Evolutionary conservation across 805 yeast species (phyloP), one percentile per base, ranked within the genome.

Genomic region (Starmerella vitae): DNA sequence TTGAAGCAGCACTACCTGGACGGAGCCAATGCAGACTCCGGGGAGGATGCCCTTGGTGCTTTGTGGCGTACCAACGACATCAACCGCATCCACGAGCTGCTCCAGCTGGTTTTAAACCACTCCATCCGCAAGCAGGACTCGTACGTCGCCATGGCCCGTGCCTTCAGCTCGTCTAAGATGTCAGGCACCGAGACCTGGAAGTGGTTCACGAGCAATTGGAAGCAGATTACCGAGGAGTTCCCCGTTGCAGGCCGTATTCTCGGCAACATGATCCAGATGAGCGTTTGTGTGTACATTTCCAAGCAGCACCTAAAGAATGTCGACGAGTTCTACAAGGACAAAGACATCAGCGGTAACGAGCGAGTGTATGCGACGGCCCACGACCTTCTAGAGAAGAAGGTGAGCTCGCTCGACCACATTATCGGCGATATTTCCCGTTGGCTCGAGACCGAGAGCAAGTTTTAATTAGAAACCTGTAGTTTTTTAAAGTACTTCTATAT

Each of bases 201-300:
- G 14, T 88, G 94, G 94, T 54, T 74, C 50, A 67, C 70, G 51
- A 52, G 43, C 10, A 77, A 86, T 60, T 88, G 93, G 88, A 83
- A 73, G 41, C 68, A 64, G 31, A 56, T 88, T 44, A 62, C 62
- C 50, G 68, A 73, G 56, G 65, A 69, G 53, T 70, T 84, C 56
- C 94, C 96, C 37, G 83, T 93, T 12, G 78, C 83, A 10, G 69
- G 79, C 46, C 68, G 84, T 19, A 74, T 85, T 81, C 66, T 88
- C 51, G 79, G 88, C 18, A 66, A 77, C 19, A 76, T 91, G 42
- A 79, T 88, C 28, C 65, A 68, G 24, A 47, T 78, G 27, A 62
- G 76, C 35, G 69, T 81, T 27, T 61, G 74, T 20, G 74, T 78
- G 1, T 76, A 73, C 61, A 69, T 83, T 20, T 70, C 71, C 38